Conservation (phyloP, 2,329 filamentous ascomycete genomes). For the Phaeoacremonium minimum region DNA sequence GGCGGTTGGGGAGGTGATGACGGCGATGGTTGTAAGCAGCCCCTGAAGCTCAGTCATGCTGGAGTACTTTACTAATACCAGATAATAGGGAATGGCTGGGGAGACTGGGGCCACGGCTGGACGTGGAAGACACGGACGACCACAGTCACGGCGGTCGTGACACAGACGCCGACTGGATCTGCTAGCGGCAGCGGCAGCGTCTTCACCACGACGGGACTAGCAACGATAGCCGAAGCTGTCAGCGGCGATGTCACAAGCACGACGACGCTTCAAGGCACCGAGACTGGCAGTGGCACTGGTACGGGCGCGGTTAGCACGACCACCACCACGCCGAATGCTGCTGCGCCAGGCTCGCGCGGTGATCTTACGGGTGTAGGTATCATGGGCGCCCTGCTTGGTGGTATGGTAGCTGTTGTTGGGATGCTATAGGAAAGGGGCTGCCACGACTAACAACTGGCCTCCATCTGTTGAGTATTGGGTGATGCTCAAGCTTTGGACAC, state of each 20-base stretch:
- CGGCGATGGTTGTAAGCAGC: constrained; percentile 27
- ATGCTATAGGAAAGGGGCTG: constrained; percentile 16
- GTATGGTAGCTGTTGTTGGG: constrained; percentile 19
- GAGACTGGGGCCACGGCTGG: constrained; percentile 36
- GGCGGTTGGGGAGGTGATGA: constrained; percentile 26
- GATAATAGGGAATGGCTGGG: constrained; percentile 32
- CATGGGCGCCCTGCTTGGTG: constrained; percentile 19
- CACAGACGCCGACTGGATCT: no score
- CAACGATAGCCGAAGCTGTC: constrained; percentile 21
- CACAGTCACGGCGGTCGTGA: constrained; percentile 28
- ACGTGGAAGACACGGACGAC: constrained; percentile 25
- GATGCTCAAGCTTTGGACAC: no score
- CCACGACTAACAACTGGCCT: no score
- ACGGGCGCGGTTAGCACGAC: constrained; percentile 5
- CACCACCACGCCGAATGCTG: constrained; percentile 4
- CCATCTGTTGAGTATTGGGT: no score
- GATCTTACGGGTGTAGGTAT: constrained; percentile 13
- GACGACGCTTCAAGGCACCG: constrained; percentile 16
- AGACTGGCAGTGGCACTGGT: constrained; percentile 4
- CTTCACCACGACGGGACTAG: constrained; percentile 19
- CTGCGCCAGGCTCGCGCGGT: constrained; percentile 3
- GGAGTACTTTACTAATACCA: no score
- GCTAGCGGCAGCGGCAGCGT: constrained; percentile 10
- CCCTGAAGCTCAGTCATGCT: no score
- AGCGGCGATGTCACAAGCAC: constrained; percentile 22